A percentile compares a stretch with the other conserved stretches of the same genome.
Evolutionary conservation across 2,329 filamentous ascomycete species (phyloP).

Genomic region (Alternaria incomplexa): DNA sequence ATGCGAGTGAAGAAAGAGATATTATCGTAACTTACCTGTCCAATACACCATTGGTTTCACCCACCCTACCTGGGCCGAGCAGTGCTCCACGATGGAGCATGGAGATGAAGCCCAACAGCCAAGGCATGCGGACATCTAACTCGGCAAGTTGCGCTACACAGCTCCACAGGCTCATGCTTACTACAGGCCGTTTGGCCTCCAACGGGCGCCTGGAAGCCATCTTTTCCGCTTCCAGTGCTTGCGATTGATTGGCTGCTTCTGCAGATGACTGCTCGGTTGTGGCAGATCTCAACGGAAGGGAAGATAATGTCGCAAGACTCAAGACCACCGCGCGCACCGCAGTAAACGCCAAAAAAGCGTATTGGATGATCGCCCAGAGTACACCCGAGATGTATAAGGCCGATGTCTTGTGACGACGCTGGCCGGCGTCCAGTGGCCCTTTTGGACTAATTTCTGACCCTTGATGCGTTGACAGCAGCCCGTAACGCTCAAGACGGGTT

Average conservation of each 20-base stretch:
- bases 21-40: slow-evolving; percentile 78
- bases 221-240: slow-evolving; percentile 34
- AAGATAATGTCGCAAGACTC: slow-evolving; percentile 70
- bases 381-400: slow-evolving; percentile 39
- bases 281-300: slow-evolving; percentile 64
- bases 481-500: slow-evolving; percentile 63
- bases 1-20: slow-evolving; percentile 32
- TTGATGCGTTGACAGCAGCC: slow-evolving; percentile 55
- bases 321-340: slow-evolving; percentile 69
- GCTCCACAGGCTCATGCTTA: slow-evolving; percentile 79
- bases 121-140: slow-evolving; percentile 84
- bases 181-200: slow-evolving; percentile 65
- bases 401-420: slow-evolving; percentile 20
- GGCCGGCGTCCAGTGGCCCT: slow-evolving; percentile 21
- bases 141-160: slow-evolving; percentile 75
- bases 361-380: slow-evolving; percentile 66
- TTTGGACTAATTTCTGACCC: slow-evolving; percentile 30
- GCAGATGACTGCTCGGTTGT: slow-evolving; percentile 38
- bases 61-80: slow-evolving; percentile 76
- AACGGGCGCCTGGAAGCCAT: slow-evolving; percentile 41
- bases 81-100: slow-evolving; percentile 77
- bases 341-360: slow-evolving; percentile 58
- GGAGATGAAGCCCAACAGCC: slow-evolving; percentile 78
- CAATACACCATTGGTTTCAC: slow-evolving; percentile 75
- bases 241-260: slow-evolving; percentile 41